These are phyloP conservation scores for Candida jianshihensis DNA, from an alignment of 805 yeast species.

Conservation along the genomic window DNA sequence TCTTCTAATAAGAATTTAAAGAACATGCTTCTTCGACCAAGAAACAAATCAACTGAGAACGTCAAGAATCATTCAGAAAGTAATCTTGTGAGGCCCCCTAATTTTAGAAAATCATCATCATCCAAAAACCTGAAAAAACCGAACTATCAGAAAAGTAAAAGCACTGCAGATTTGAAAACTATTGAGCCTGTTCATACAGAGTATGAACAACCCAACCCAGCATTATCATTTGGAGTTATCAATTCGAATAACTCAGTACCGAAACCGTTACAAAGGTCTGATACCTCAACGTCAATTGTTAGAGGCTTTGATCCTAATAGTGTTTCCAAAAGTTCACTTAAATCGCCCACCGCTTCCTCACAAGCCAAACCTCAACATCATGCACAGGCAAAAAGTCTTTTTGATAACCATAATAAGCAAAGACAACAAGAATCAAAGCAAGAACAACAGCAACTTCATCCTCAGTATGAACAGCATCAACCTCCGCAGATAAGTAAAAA, in stretches of 20 bases:
- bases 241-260: not conserved
- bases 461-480: too few relatives aligned
- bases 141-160: conserved; percentile 10
- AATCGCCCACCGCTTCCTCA: too few relatives aligned
- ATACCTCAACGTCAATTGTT: conserved; percentile 22
- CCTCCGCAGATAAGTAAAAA: not conserved
- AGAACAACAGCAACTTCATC: not conserved
- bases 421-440: not conserved
- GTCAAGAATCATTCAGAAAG: not conserved
- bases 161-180: conserved; percentile 10
- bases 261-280: conserved; percentile 16
- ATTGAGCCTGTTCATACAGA: conserved; percentile 13
- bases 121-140: conserved; percentile 19
- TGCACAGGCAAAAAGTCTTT: conserved; percentile 3
- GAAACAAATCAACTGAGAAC: conserved; percentile 8
- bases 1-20: conserved; percentile 16
- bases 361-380: not conserved
- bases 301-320: conserved; percentile 22
- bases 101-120: conserved; percentile 21
- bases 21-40: conserved; percentile 6
- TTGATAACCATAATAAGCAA: conserved; percentile 1
- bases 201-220: conserved; percentile 24
- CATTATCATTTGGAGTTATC: conserved; percentile 24
- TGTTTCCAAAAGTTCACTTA: not conserved
- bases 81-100: conserved; percentile 8